Evolutionary conservation across 1,284 basidiomycete genomes (phyloP).

Genomic region (Irpex sp.): DNA sequence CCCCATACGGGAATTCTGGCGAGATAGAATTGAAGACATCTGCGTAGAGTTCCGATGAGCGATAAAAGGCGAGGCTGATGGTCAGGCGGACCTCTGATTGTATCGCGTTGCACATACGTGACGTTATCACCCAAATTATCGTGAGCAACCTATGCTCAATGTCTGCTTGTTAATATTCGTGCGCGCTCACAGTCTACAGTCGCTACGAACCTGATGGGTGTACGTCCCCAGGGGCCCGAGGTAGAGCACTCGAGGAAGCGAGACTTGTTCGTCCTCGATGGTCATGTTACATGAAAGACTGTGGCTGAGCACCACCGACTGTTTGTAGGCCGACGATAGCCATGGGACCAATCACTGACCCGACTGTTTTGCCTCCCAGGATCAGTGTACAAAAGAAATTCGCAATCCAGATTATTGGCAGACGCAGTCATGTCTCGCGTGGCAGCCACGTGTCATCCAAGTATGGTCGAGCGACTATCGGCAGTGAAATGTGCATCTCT

Average conservation of each 20-base stretch:
- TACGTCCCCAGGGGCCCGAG: conserved; percentile 76
- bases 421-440: neutral
- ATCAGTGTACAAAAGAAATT: neutral
- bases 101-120: conserved; percentile 46
- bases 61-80: neutral
- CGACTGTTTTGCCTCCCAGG: neutral
- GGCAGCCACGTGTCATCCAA: neutral
- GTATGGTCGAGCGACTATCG: neutral
- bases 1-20: conserved; percentile 38
- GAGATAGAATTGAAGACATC: conserved; percentile 55
- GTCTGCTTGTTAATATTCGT: neutral
- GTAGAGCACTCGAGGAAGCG: conserved; percentile 33
- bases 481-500: neutral
- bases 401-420: neutral
- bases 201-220: conserved; percentile 61
- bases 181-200: neutral
- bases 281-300: neutral
- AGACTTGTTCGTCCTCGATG: conserved; percentile 1
- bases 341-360: neutral
- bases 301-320: neutral
- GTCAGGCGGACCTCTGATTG: conserved; percentile 48
- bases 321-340: neutral
- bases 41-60: conserved; percentile 23
- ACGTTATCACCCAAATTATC: conserved; percentile 51
- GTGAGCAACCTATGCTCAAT: conserved; percentile 50